Conservation (phyloP, 148 eudicot genomes). For the Cornus controversa region DNA sequence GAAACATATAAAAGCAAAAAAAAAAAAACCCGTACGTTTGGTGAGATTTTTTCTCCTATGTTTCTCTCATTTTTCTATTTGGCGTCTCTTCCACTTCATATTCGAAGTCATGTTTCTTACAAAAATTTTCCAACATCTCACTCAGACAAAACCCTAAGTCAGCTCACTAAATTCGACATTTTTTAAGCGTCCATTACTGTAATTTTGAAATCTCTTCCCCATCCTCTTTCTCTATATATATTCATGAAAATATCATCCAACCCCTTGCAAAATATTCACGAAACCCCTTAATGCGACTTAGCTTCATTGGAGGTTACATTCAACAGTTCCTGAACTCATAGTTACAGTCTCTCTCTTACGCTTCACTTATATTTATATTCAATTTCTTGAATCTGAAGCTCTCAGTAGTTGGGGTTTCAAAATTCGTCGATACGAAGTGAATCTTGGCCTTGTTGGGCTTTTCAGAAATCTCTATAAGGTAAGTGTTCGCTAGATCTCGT, state of each 20-base stretch:
- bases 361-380: neutral
- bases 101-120: neutral
- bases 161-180: neutral
- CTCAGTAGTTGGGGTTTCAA: conserved; percentile 1
- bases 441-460: neutral
- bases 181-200: neutral
- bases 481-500: neutral
- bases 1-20: neutral
- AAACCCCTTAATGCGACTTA: neutral
- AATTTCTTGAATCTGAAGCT: conserved; percentile 5
- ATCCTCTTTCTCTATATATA: neutral
- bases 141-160: neutral
- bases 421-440: neutral
- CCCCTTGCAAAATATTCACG: neutral
- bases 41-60: neutral
- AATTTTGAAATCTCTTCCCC: neutral
- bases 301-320: neutral
- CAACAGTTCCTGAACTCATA: neutral
- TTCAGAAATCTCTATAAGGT: neutral
- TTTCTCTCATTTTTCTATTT: neutral
- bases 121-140: neutral
- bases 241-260: neutral
- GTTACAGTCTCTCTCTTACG: neutral
- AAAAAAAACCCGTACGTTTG: neutral
- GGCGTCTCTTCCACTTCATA: neutral